Evolutionary conservation across 768 basidiomycete genomes (phyloP).

Genomic region (Phanerochaete sordida): DNA sequence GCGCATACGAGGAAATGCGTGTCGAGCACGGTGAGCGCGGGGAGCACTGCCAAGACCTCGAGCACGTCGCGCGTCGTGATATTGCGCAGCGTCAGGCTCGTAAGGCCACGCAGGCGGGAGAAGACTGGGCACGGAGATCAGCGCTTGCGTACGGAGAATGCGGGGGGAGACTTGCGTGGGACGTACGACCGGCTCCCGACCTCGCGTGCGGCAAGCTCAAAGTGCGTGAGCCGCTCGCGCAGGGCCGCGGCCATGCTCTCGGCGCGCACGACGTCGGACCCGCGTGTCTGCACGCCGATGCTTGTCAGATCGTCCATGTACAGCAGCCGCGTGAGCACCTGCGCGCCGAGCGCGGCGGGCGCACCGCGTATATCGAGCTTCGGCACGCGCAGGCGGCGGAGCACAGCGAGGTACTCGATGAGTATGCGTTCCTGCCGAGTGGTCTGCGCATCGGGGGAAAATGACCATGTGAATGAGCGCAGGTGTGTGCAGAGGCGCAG

Average conservation of each 20-base stretch:
- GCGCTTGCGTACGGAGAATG: background rate
- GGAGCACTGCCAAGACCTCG: slow-evolving; percentile 55
- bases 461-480: slow-evolving; percentile 55
- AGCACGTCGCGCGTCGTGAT: slow-evolving; percentile 52
- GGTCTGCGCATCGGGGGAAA: slow-evolving; percentile 14
- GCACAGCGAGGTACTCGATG: slow-evolving; percentile 17
- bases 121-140: slow-evolving; percentile 47
- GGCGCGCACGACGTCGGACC: background rate
- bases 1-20: slow-evolving; percentile 45
- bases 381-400: slow-evolving; percentile 19
- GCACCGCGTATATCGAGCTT: slow-evolving; percentile 33
- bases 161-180: background rate
- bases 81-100: slow-evolving; percentile 59
- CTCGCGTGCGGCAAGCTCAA: background rate
- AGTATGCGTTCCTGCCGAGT: slow-evolving; percentile 14
- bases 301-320: background rate
- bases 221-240: background rate
- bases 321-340: slow-evolving; percentile 23
- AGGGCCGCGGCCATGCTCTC: slow-evolving; percentile 3
- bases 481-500: slow-evolving; percentile 58
- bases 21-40: slow-evolving; percentile 57
- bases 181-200: background rate
- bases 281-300: background rate
- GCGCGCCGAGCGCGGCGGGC: slow-evolving; percentile 47
- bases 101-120: slow-evolving; percentile 52